A percentile compares a stretch with the other conserved stretches of the same genome.
These are phyloP conservation scores for Podosphaera fusca DNA, from an alignment of 2,329 filamentous ascomycete species.

Conservation along the genomic window DNA sequence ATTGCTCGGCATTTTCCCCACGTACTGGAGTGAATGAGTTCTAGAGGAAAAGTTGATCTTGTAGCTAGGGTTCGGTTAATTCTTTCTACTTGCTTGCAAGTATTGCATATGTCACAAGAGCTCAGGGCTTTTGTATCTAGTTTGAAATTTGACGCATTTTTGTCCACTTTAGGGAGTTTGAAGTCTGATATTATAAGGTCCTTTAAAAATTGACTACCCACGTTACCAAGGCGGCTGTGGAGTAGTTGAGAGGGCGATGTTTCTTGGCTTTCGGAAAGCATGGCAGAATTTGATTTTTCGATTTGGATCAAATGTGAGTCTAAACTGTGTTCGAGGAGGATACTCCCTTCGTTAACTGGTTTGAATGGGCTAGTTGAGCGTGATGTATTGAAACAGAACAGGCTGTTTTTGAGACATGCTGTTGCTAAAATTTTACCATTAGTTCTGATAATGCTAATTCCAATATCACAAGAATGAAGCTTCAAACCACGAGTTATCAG, in stretches of 20 bases:
- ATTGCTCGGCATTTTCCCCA: neutral
- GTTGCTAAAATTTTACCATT: neutral
- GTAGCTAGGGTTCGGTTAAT: neutral
- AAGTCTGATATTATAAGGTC: too few relatives aligned
- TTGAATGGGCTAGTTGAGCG: too few relatives aligned
- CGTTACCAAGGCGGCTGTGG: too few relatives aligned
- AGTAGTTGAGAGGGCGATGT: too few relatives aligned
- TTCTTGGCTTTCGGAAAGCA: too few relatives aligned
- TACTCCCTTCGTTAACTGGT: too few relatives aligned
- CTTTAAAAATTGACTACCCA: too few relatives aligned
- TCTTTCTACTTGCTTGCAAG: neutral
- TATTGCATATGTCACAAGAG: neutral
- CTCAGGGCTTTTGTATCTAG: neutral
- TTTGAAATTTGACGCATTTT: neutral
- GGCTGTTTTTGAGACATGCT: neutral
- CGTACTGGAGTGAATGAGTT: neutral
- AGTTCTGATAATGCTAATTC: neutral
- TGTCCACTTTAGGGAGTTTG: neutral
- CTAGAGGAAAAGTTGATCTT: neutral
- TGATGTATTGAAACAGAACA: neutral
- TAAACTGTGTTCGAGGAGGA: too few relatives aligned
- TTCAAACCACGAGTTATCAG: neutral
- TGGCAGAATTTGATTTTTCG: too few relatives aligned
- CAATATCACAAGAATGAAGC: neutral
- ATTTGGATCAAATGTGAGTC: too few relatives aligned